These are phyloP conservation scores for Dysphania ambrosioides DNA, from an alignment of 148 eudicot genomes.

Conservation along the genomic window DNA sequence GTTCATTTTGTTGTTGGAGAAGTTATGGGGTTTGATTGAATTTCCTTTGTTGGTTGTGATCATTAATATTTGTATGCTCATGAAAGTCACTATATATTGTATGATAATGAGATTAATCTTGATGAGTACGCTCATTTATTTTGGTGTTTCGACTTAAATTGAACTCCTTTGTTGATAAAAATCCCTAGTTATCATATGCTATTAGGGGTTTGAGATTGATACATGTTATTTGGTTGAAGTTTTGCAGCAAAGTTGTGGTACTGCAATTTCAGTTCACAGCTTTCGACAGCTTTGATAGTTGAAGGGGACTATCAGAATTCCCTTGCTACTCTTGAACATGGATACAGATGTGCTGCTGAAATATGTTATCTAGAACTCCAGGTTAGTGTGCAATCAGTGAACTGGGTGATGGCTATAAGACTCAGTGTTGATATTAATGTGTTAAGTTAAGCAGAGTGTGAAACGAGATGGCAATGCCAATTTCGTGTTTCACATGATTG, in stretches of 20 bases:
- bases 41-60: not conserved
- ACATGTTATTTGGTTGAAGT: slow-evolving; percentile 43
- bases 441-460: not conserved
- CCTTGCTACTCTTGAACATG: slow-evolving; percentile 59
- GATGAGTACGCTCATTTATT: not conserved
- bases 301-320: slow-evolving; percentile 90
- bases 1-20: not conserved
- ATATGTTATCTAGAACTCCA: slow-evolving; percentile 87
- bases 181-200: not conserved
- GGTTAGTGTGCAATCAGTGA: slow-evolving; percentile 62
- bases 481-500: not conserved
- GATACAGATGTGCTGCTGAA: slow-evolving; percentile 58
- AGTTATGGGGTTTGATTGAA: not conserved
- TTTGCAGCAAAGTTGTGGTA: slow-evolving; percentile 79
- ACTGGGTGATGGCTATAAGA: not conserved
- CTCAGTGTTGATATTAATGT: not conserved
- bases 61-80: not conserved
- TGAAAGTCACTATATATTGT: no score
- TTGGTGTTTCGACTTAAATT: not conserved
- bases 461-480: not conserved
- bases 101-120: not conserved
- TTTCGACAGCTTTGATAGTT: slow-evolving; percentile 81
- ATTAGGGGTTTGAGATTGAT: not conserved
- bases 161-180: not conserved
- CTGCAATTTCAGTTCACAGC: slow-evolving; percentile 95